These are phyloP conservation scores for Microcyclospora tardicrescens DNA, from an alignment of 2,329 filamentous ascomycete species.

Conservation along the genomic window DNA sequence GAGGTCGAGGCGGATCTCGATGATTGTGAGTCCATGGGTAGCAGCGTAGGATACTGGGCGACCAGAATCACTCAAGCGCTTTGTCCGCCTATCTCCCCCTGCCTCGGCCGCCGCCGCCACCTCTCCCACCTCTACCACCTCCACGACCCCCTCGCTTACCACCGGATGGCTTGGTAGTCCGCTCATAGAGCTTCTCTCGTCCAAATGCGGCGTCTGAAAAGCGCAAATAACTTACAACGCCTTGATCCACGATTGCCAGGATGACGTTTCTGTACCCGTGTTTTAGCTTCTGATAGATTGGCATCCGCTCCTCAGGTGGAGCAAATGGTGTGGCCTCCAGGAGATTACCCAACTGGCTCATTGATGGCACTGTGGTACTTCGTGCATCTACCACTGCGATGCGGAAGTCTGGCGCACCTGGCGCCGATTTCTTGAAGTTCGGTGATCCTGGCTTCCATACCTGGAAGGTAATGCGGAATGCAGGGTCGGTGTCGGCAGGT, in stretches of 20 bases:
- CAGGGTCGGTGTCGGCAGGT: constrained; percentile 25
- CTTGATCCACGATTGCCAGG: constrained; percentile 78
- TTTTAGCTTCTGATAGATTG: constrained; percentile 65
- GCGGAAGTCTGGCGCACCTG: constrained; percentile 68
- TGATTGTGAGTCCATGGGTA: not conserved
- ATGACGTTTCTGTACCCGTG: constrained; percentile 75
- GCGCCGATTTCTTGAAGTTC: constrained; percentile 66
- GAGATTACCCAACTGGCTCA: constrained; percentile 57
- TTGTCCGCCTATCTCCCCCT: not conserved
- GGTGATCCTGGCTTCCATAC: constrained; percentile 60
- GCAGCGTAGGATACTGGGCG: not conserved
- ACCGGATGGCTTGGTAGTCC: constrained; percentile 31
- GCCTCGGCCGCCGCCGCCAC: constrained; percentile 8
- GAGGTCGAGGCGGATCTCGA: constrained; percentile 3
- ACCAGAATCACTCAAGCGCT: too few species aligned
- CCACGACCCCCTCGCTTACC: constrained; percentile 26
- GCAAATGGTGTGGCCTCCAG: constrained; percentile 62
- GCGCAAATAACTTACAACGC: constrained; percentile 75
- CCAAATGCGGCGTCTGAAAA: constrained; percentile 69
- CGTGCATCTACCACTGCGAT: constrained; percentile 71
- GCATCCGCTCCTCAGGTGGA: constrained; percentile 35
- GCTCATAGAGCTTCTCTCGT: constrained; percentile 54
- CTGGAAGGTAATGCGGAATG: constrained; percentile 65
- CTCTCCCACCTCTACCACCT: constrained; percentile 26
- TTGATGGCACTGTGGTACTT: constrained; percentile 55